Evolutionary conservation across 306 rosid genomes (phyloP), one percentile per base, ranked within the genome.

Genomic region (Sophora flavescens): DNA sequence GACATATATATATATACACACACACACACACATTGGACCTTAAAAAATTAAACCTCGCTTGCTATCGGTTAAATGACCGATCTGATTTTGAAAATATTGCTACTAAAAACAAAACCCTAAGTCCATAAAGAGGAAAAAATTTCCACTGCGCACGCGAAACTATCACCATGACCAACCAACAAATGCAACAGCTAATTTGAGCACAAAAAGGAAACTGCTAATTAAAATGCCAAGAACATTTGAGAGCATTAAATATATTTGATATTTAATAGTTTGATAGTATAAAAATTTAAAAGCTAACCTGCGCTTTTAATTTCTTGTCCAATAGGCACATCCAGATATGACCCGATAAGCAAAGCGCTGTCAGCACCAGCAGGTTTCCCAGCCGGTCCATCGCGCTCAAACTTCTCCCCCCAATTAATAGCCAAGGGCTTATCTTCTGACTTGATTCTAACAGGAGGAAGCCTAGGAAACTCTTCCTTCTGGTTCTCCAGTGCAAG

Each of bases 401-500:
- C 97, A 83, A 89, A 91, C 85, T 91, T 92, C 74, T 92, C 98
- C 74, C 83, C 91, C 97, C 97, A 91, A 60, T 81, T 89, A 75
- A 89, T 69, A 74, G 83, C 72, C 83, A 85, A 75, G 13, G 90
- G 80, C 81, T 88, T 92, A 80, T 92, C 98, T 84, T 92, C 98
- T 22, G 93, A 89, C 89, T 92, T 96, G 48, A 96, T 88, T 82
- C 81, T 89, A 78, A 96, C 98, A 26, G 97, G 99, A 26, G 99
- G 93, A 90, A 92, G 86, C 87, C 97, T 86, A 13, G 97, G 98
- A 44, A 87, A 87, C 74, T 91, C 98, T 81, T 96, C 97, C 81
- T 87, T 89, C 60, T 82, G 96, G 84, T 83, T 92, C 75, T 90
- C 96, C 44, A 67, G 74, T 6, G 68, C 75, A 42, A 90, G 77